Percentiles rank a stretch among this genome's conserved stretches.
Conservation (phyloP, 108 stramenopile species). For the Fistulifera solaris region DNA sequence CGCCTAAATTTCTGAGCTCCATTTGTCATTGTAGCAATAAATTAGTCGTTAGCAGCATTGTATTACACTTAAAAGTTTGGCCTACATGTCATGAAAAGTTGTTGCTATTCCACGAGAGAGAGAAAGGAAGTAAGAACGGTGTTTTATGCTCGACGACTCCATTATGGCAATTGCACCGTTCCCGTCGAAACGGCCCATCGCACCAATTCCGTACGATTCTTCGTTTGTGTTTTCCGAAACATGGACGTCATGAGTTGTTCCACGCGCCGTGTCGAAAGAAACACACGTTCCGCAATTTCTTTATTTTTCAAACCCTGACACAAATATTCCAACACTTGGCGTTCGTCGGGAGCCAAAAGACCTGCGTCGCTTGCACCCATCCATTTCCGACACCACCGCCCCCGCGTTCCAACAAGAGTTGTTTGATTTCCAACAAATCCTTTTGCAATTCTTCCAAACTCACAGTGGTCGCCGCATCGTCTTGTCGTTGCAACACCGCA, state of each 20-base stretch:
- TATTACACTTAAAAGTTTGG: too few species aligned
- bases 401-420: constrained; percentile 24
- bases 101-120: too few species aligned
- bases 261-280: constrained; percentile 10
- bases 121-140: too few species aligned
- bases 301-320: constrained; percentile 34
- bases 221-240: constrained; percentile 25
- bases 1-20: too few species aligned
- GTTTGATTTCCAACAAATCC: constrained; percentile 32
- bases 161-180: constrained; percentile 14
- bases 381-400: constrained; percentile 9
- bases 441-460: constrained; percentile 19
- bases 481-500: constrained; percentile 31
- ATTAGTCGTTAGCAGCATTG: too few species aligned
- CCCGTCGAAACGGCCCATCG: constrained; percentile 53
- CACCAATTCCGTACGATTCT: constrained; percentile 44
- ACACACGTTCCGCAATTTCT: constrained; percentile 33
- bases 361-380: constrained; percentile 24
- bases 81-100: too few species aligned
- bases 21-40: too few species aligned
- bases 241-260: constrained; percentile 17
- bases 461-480: neutral
- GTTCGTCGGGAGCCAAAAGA: constrained; percentile 36
- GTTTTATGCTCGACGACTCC: neutral
- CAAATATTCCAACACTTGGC: constrained; percentile 26